Evolutionary conservation across 352 stramenopile species (phyloP).

Genomic region (Globisporangium solare): DNA sequence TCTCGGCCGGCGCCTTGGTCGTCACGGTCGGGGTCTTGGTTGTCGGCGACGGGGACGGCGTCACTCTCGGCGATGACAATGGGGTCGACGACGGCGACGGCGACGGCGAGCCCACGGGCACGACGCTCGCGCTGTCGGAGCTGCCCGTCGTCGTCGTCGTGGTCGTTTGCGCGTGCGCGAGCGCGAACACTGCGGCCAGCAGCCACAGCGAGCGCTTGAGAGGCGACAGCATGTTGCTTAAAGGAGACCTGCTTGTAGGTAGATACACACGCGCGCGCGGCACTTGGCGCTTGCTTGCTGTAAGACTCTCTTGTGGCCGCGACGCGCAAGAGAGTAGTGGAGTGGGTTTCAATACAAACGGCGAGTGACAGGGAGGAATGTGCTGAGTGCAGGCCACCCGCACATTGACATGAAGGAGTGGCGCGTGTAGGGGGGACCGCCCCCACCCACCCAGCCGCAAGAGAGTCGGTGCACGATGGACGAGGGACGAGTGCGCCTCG

Average conservation of each 20-base stretch:
- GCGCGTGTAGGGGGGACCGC: not conserved
- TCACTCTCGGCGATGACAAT: constrained; percentile 15
- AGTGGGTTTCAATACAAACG: constrained; percentile 8
- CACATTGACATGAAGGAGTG: not conserved
- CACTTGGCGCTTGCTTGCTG: not conserved
- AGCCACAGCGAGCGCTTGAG: constrained; percentile 10
- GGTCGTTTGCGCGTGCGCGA: constrained; percentile 6
- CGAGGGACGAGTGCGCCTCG: not conserved
- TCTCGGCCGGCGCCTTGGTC: constrained; percentile 10
- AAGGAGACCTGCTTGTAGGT: not conserved
- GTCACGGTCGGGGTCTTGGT: constrained; percentile 21
- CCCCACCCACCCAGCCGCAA: not conserved
- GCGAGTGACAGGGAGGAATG: constrained; percentile 4
- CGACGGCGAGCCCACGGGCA: not conserved
- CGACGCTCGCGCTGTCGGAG: constrained; percentile 1
- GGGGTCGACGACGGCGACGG: constrained; percentile 1
- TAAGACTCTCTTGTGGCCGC: constrained; percentile 6
- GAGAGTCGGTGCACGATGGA: not conserved
- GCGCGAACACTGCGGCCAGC: constrained; percentile 4
- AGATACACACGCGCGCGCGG: not conserved
- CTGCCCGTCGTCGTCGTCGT: constrained; percentile 1
- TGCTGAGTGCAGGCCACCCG: no score
- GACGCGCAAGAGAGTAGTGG: constrained; percentile 2
- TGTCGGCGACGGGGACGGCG: constrained; percentile 18
- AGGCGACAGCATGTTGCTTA: not conserved